Percentiles rank a stretch among this genome's conserved stretches.
These are phyloP conservation scores for Aeschynomene evenia DNA, from an alignment of 306 rosid genomes.

Conservation along the genomic window DNA sequence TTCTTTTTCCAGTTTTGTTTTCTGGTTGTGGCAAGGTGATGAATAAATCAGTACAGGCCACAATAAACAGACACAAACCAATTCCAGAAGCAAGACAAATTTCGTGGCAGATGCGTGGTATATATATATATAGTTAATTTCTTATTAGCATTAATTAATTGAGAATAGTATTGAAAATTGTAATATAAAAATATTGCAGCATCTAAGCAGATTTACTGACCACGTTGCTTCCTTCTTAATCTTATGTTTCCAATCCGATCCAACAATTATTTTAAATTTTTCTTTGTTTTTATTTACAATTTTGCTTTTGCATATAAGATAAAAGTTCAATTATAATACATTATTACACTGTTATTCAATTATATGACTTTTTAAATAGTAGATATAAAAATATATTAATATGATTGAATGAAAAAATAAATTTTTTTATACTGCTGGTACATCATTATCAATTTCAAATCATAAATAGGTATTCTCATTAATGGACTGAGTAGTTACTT, in stretches of 20 bases:
- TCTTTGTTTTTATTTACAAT: no score
- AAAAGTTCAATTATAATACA: no score
- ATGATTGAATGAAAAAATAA: no score
- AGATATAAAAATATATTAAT: no score
- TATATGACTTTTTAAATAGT: no score
- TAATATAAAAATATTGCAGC: constrained; percentile 3
- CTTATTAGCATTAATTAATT: background rate
- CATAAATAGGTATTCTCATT: background rate
- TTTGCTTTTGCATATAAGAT: background rate
- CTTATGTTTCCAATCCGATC: constrained; percentile 25
- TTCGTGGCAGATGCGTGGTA: constrained; percentile 21
- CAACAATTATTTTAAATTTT: constrained; percentile 23
- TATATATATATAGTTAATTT: no score
- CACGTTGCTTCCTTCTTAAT: constrained; percentile 38
- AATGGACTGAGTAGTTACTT: background rate
- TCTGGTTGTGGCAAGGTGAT: background rate
- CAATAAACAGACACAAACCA: constrained; percentile 1
- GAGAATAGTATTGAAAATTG: background rate
- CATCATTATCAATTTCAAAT: no score
- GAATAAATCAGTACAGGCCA: background rate
- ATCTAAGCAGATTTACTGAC: constrained; percentile 32
- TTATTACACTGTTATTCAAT: no score
- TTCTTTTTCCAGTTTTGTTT: background rate
- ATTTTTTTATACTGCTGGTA: no score
- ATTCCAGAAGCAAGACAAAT: constrained; percentile 17